Conservation (phyloP, 1,284 basidiomycete species). For the Cystobasidium slooffiae region DNA sequence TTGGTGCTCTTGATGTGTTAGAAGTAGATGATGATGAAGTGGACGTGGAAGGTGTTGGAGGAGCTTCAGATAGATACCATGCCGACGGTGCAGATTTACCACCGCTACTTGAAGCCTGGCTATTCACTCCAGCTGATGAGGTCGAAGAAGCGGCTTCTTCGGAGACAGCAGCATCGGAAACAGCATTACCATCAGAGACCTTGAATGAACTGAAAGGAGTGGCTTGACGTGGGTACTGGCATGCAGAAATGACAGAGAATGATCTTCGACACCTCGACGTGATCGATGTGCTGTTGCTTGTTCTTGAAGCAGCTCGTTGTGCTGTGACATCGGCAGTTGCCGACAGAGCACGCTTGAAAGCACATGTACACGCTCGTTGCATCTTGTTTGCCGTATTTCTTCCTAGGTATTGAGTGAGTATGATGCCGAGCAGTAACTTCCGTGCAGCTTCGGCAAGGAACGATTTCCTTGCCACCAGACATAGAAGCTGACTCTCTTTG, state of each 20-base stretch:
- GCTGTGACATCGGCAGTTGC: background rate
- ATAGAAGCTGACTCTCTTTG: too few species aligned
- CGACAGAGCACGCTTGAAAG: background rate
- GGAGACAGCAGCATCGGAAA: background rate
- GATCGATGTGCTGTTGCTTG: slow-evolving; percentile 3
- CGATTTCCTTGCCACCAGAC: too few species aligned
- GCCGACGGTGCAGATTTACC: background rate
- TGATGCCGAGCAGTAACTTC: too few species aligned
- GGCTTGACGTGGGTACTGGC: slow-evolving; percentile 34
- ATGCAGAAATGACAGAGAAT: background rate
- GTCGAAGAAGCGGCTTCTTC: background rate
- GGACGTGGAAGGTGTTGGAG: slow-evolving; percentile 7
- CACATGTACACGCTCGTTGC: background rate
- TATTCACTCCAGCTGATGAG: background rate
- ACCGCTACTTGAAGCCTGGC: background rate
- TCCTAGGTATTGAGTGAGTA: too few species aligned
- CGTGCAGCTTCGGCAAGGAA: too few species aligned
- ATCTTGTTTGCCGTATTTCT: background rate
- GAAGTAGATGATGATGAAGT: slow-evolving; percentile 24
- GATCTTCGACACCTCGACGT: slow-evolving; percentile 5
- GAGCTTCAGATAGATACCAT: slow-evolving; percentile 38
- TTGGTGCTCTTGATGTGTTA: slow-evolving; percentile 1
- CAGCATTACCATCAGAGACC: slow-evolving; percentile 2
- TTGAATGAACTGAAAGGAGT: slow-evolving; percentile 25
- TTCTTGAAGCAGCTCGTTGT: background rate